Percentiles rank a stretch among this genome's conserved stretches.
Evolutionary conservation across 1,139 yeast species (phyloP).

Genomic region (Groenewaldozyma sp.): DNA sequence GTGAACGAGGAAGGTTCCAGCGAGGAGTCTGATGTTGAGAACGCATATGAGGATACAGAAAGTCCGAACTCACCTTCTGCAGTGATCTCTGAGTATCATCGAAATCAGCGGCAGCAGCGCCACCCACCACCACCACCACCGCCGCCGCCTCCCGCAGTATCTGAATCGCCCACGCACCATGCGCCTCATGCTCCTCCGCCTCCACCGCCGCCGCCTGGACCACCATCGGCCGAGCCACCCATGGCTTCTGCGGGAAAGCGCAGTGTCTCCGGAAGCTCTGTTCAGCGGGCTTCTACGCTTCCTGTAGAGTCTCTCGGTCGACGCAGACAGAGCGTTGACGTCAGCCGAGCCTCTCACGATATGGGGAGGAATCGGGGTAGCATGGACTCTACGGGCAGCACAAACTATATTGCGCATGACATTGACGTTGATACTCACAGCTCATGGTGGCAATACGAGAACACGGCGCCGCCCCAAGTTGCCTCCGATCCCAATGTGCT

Average conservation of each 20-base stretch:
- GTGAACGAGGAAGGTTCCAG: too few species aligned
- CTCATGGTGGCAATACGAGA: slow-evolving; percentile 56
- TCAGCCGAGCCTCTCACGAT: too few species aligned
- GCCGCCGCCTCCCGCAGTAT: slow-evolving; percentile 19
- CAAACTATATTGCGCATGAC: slow-evolving; percentile 12
- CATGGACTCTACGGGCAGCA: slow-evolving; percentile 7
- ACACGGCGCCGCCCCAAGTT: slow-evolving; percentile 51
- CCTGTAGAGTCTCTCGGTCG: too few species aligned
- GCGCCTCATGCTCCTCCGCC: slow-evolving; percentile 17
- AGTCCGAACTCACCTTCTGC: too few species aligned
- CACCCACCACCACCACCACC: slow-evolving; percentile 14
- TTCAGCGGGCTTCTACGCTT: too few species aligned
- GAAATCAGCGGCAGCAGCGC: slow-evolving; percentile 6
- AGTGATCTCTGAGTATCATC: background rate
- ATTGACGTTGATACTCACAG: slow-evolving; percentile 26
- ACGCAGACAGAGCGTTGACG: too few species aligned
- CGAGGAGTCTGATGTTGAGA: too few species aligned
- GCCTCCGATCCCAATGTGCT: slow-evolving; percentile 39
- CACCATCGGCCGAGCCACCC: too few species aligned
- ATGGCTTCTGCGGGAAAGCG: too few species aligned
- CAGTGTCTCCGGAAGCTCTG: too few species aligned
- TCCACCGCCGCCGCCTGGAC: slow-evolving; percentile 13
- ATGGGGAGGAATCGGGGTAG: slow-evolving; percentile 5
- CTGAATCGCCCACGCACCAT: slow-evolving; percentile 14
- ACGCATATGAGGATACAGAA: too few species aligned